A percentile compares a stretch with the other conserved stretches of the same genome.
Evolutionary conservation across 352 stramenopile genomes (phyloP).

Genomic region (Hyaloperonospora arabidopsidis): DNA sequence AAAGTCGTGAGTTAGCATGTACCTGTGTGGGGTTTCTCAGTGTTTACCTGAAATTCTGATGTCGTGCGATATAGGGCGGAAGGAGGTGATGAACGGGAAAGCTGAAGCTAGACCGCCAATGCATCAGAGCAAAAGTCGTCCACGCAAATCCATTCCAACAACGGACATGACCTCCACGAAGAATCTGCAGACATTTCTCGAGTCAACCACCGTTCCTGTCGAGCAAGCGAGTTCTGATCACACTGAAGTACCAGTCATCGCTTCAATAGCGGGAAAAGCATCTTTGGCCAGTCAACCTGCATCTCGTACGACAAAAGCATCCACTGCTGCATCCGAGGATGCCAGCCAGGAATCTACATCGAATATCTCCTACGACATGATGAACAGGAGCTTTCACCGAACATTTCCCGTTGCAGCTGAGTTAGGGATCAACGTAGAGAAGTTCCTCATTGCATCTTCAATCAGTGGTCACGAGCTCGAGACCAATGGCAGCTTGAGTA

Average conservation of each 20-base stretch:
- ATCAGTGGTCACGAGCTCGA: conserved; percentile 36
- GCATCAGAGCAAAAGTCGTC: conserved; percentile 2
- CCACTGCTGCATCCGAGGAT: conserved; percentile 4
- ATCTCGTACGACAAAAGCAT: conserved; percentile 1
- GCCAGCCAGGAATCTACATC: conserved; percentile 2
- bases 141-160: not conserved
- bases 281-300: conserved; percentile 10
- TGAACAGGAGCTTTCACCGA: conserved; percentile 50
- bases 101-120: conserved; percentile 2
- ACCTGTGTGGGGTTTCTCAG: not conserved
- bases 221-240: not conserved
- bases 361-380: conserved; percentile 34
- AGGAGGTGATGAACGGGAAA: conserved; percentile 12
- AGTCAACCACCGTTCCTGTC: not conserved
- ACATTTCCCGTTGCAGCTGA: conserved; percentile 67
- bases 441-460: conserved; percentile 64
- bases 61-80: conserved; percentile 20
- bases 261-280: not conserved
- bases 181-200: conserved; percentile 6
- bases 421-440: conserved; percentile 65
- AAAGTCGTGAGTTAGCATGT: conserved; percentile 23
- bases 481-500: conserved; percentile 52
- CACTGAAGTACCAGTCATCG: not conserved
- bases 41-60: conserved; percentile 1
- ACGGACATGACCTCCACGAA: no score